Conservation (phyloP, 768 basidiomycete species). For the Porpolomopsis calyptriformis region DNA sequence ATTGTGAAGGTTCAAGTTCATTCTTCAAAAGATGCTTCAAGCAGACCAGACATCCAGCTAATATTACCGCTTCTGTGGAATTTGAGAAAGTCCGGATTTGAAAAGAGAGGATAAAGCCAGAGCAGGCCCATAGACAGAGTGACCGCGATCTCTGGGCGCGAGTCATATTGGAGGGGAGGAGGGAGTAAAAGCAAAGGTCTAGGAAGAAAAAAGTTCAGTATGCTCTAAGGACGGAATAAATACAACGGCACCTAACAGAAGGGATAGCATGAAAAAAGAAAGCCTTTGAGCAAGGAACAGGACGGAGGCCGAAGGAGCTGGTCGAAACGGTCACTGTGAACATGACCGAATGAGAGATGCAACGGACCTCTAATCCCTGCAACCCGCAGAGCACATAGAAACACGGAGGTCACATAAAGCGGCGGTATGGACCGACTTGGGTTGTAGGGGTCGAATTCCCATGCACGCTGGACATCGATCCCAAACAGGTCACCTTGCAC, state of each 20-base stretch:
- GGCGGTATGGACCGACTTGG: background rate
- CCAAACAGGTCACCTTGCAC: background rate
- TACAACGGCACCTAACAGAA: background rate
- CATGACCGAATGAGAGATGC: background rate
- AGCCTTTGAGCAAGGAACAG: background rate
- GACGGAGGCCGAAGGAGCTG: background rate
- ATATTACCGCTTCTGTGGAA: background rate
- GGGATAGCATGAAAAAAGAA: background rate
- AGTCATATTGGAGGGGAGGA: background rate
- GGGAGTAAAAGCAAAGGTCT: background rate
- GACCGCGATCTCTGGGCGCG: background rate
- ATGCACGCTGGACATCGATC: background rate
- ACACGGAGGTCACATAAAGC: background rate
- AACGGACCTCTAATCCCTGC: background rate
- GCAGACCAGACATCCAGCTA: background rate
- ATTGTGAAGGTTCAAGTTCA: background rate
- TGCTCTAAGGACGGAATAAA: background rate
- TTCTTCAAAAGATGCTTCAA: background rate
- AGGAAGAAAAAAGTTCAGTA: background rate
- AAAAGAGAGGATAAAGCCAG: background rate
- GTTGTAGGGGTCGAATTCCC: background rate
- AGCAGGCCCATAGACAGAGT: background rate
- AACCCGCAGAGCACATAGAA: background rate
- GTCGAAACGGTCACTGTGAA: background rate
- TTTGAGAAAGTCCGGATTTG: background rate